Base-by-base conservation (phyloP, 768 basidiomycete species). In the Heimioporus sp. region DNA sequence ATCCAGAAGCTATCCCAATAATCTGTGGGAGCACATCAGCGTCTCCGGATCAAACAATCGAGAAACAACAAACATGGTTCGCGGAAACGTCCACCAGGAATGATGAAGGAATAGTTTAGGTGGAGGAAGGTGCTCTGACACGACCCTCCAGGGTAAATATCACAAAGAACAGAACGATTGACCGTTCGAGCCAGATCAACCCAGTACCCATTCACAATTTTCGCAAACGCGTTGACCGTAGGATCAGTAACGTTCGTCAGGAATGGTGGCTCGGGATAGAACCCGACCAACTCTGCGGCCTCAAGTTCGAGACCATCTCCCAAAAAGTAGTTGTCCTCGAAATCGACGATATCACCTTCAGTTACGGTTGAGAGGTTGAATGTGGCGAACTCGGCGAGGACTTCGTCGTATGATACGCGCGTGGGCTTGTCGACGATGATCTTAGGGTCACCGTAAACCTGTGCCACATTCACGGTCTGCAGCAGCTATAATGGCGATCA, bases 381-480 rank as follows among this genome's bases (percentile, higher is more conserved):
- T 40, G 69, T 68, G 7, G 69, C 64, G 59, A 92, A 97, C 56
- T 87, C 87, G 1, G 79, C 67, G 43, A 94, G 73, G 13, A 93
- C 91, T 46, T 76, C 73, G 58, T 83, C 81, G 1, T 85, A 63
- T 0, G 78, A 68, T 59, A 85, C 82, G 62, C 74, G 77, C 2
- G 93, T 96, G 3, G 93, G 93, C 76, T 94, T 75, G 76, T 96
- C 94, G 9, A 89, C 88, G 66, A 96, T 85, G 0, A 90, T 94
- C 72, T 97, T 96, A 42, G 85, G 83, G 68, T 97, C 94, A 0
- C 77, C 65, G 64, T 79, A 97, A 24, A 88, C 71, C 38, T 77
- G 66, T 0, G 92, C 91, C 54, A 96, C 59, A 65, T 92, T 87
- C 54, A 95, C 84, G 1, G 90, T 87, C 80, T 96, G 92, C 21